Evolutionary conservation across 192 early-diverging fungal species (phyloP), one percentile per base, ranked within the genome.

Genomic region (Rhizophagus sp.): DNA sequence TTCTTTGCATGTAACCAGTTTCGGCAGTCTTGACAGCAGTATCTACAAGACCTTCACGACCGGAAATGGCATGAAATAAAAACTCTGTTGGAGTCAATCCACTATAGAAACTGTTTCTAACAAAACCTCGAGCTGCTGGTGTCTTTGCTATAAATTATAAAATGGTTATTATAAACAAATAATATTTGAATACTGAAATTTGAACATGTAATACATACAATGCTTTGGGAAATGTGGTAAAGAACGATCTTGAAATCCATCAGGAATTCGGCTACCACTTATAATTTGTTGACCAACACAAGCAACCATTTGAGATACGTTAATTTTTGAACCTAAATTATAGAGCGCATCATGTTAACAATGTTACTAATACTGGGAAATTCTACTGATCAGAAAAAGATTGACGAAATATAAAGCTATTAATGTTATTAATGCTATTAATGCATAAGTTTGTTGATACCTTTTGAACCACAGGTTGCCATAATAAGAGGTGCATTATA

Each of bases 271-370:
- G 76, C 87, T 93, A 68, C 96, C 95, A 83, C 93, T 95, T 84
- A 99, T 96, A 92, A 98, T 99, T 83, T 99, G 98, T 87, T 99
- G 98, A 80, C 97, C 98, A 78, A 99, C 98, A 92, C 96, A 97
- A 77, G 97, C 97, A 81, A 99, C 96, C 98, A 99, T 99, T 83
- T 99, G 98, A 34, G 95, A 98, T 80, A 99, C 97, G 88, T 99
- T 99, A 84, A 97, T 91, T 63, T 94, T 90, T 66, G 97, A 98
- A 81, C 98, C 92, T 93, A 82, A 34, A 34, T 75, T 11, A 73
- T 57, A 15, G 8, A 75, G 39, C 39, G 6, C 0, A 41, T 30
- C 30, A 30, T 30, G 30, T 30, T 30, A 30, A 30, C 30, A 1
- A 30, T 30, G 30, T 30, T 1, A 1, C 30, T 30, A 30, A 30